phyloP scores from a whole-genome alignment of 2,329 filamentous ascomycete genomes.

The Aspergillus floridensis region DNA sequence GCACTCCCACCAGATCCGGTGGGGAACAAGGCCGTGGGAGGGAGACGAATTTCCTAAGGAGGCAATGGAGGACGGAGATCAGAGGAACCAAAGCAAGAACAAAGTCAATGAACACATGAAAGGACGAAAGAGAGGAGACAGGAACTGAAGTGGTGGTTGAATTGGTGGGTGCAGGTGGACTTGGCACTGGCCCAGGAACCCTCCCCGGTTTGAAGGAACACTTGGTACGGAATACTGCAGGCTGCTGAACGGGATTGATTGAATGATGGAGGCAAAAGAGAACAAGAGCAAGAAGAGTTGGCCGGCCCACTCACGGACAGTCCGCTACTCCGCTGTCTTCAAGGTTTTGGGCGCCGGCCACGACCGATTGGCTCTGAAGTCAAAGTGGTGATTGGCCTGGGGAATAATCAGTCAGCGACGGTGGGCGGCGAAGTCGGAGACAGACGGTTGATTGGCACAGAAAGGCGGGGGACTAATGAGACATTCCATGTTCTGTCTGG shows the following conservation, averaged over 20 bases:
- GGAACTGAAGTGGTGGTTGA: neutral
- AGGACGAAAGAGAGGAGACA: neutral
- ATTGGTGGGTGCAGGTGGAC: neutral
- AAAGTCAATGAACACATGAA: neutral
- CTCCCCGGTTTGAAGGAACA: neutral
- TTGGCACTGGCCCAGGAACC: neutral
- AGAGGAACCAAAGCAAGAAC: neutral
- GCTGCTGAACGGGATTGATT: neutral
- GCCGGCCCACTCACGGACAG: neutral
- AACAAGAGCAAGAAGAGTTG: neutral
- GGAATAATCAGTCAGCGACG: neutral
- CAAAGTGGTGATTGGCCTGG: neutral
- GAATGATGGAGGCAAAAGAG: neutral
- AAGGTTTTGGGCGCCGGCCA: neutral
- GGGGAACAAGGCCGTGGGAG: neutral
- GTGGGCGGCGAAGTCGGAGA: neutral
- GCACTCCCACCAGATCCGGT: neutral
- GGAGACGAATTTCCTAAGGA: constrained; percentile 1
- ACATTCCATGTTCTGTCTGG: neutral
- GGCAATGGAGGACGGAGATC: neutral
- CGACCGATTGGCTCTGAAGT: neutral
- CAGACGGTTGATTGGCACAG: neutral
- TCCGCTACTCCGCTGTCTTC: neutral
- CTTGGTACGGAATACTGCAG: neutral
- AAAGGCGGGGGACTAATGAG: neutral